Conservation (phyloP, 306 rosid genomes). For the Cicer judaicum region DNA sequence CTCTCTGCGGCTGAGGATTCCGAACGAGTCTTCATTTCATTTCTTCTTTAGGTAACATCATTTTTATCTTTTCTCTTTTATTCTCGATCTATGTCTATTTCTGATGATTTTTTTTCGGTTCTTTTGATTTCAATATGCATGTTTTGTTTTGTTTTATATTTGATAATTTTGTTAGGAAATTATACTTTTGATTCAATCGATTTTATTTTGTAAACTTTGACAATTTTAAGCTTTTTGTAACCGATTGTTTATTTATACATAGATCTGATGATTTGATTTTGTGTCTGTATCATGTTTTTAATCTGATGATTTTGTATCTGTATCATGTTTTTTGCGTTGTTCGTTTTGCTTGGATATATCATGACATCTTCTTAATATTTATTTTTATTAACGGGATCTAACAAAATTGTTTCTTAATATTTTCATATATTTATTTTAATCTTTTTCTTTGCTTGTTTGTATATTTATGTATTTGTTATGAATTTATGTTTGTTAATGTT, state of each 20-base stretch:
- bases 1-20: constrained; percentile 44
- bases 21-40: constrained; percentile 9
- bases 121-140: background rate
- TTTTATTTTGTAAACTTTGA: background rate
- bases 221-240: background rate
- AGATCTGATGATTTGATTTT: constrained; percentile 3
- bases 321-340: background rate
- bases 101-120: background rate
- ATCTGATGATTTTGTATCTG: background rate
- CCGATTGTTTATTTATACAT: background rate
- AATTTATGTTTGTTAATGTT: background rate
- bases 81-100: background rate
- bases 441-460: background rate
- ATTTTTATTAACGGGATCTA: no score
- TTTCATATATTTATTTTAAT: no score
- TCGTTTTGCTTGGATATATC: background rate
- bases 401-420: no score
- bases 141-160: background rate
- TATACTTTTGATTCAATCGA: background rate
- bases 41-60: constrained; percentile 21
- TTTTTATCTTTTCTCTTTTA: background rate
- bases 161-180: background rate
- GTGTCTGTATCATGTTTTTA: background rate
- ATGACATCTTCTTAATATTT: background rate
- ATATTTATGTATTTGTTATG: no score